These are phyloP conservation scores for Gossypium sturtianum DNA, from an alignment of 345 rosid species.

Conservation along the genomic window DNA sequence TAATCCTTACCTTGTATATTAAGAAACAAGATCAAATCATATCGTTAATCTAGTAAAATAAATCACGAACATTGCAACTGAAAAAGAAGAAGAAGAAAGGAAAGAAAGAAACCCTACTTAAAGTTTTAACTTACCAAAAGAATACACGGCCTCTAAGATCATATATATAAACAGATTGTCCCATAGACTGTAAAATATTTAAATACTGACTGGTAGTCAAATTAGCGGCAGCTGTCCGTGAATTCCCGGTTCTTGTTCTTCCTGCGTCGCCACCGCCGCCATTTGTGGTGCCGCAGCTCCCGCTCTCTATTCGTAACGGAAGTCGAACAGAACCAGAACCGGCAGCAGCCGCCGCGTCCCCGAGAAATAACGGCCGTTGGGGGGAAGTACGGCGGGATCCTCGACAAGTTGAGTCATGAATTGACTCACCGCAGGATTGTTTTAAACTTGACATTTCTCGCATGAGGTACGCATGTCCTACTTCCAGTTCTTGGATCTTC, in stretches of 20 bases:
- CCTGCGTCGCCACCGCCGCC: constrained; percentile 1
- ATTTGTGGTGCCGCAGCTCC: constrained; percentile 25
- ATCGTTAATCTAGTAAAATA: neutral
- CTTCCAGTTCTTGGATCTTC: constrained; percentile 93
- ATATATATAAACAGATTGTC: constrained; percentile 80
- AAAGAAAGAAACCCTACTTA: neutral
- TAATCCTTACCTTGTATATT: neutral
- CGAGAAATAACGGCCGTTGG: constrained; percentile 32
- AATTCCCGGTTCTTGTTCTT: neutral
- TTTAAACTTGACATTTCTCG: constrained; percentile 75
- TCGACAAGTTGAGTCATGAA: constrained; percentile 24
- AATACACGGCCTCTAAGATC: constrained; percentile 55
- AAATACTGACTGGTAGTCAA: constrained; percentile 62
- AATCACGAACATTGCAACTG: neutral
- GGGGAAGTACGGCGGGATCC: constrained; percentile 81
- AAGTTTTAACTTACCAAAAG: constrained; percentile 64
- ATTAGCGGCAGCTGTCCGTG: constrained; percentile 54
- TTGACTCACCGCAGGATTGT: constrained; percentile 35
- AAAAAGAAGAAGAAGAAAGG: too few species aligned
- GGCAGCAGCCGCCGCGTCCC: constrained; percentile 15
- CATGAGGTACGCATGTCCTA: constrained; percentile 70
- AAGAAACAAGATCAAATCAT: neutral
- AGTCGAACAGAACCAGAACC: constrained; percentile 50
- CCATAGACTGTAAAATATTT: constrained; percentile 90
- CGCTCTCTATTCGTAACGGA: constrained; percentile 75